Percentiles rank a stretch among this genome's conserved stretches.
Evolutionary conservation across 495 filamentous ascomycete species (phyloP).

Genomic region (Penicillium fimorum): DNA sequence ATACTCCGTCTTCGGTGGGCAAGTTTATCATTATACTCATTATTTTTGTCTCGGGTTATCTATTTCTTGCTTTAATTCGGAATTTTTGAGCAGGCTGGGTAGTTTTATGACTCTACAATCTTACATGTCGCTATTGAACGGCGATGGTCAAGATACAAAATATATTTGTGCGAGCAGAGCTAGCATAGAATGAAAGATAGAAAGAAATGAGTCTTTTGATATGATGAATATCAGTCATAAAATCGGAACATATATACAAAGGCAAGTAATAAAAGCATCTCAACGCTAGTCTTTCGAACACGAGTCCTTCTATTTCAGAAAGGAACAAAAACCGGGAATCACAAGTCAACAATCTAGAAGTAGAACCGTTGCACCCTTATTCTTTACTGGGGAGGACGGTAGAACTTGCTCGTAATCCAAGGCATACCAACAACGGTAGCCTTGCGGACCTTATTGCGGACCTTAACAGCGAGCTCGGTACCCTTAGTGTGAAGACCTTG

Average conservation of each 20-base stretch:
- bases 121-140: background rate
- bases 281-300: slow-evolving; percentile 12
- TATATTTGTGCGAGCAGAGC: background rate
- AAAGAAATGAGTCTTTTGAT: background rate
- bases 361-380: background rate
- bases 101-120: background rate
- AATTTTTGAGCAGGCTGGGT: background rate
- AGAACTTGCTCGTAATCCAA: slow-evolving; percentile 83
- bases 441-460: slow-evolving; percentile 77
- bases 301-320: background rate
- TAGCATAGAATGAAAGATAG: background rate
- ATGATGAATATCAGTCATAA: slow-evolving; percentile 6
- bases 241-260: slow-evolving; percentile 8
- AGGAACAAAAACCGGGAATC: background rate
- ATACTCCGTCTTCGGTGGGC: no score
- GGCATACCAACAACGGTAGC: slow-evolving; percentile 90
- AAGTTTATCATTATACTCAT: background rate
- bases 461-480: slow-evolving; percentile 75
- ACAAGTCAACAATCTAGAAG: background rate
- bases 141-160: background rate
- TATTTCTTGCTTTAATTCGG: background rate
- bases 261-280: background rate
- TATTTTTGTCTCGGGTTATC: background rate
- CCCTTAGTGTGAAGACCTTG: slow-evolving; percentile 81
- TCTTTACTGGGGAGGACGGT: slow-evolving; percentile 35